Base-by-base conservation (phyloP, 768 basidiomycete genomes). In the Crepidotus variabilis region DNA sequence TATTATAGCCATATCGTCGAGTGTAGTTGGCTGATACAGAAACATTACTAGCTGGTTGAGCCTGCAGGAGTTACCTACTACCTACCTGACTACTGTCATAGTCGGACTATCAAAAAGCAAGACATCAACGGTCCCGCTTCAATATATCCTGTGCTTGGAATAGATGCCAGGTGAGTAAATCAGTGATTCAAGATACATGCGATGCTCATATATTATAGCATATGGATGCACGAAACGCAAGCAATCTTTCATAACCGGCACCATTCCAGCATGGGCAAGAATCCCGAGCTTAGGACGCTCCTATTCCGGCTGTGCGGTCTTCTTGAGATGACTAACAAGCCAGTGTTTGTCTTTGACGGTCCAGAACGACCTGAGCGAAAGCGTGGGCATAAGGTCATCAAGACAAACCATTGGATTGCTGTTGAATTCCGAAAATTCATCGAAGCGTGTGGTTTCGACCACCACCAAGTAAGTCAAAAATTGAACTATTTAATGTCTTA, bases 321-420 rank as follows among this genome's bases (percentile, higher is more conserved):
- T 11, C 58, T 77, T 5, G 57, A 69, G 22, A 65, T 76, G 23
- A 75, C 75, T 0, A 61, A 80, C 22, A 63, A 74, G 1, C 75
- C 75, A 7, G 61, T 80, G 1, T 78, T 81, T 59, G 76, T 81
- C 5, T 81, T 82, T 52, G 79, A 82, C 65, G 80, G 80, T 0
- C 71, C 74, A 0, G 54, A 66, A 13, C 75, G 77, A 23, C 79
- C 79, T 11, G 18, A 55, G 0, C 53, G 64, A 32, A 81, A 82
- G 62, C 68, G 78, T 18, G 72, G 73, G 36, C 70, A 65, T 50
- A 34, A 58, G 53, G 66, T 68, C 45, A 53, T 59, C 48, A 59
- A 58, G 52, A 63, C 69, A 59, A 56, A 71, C 60, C 65, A 67
- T 24, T 65, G 61, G 59, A 52, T 71, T 11, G 58, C 61, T 1